These are phyloP conservation scores for Fusarium musae DNA, from an alignment of 2,329 filamentous ascomycete genomes.

Conservation along the genomic window DNA sequence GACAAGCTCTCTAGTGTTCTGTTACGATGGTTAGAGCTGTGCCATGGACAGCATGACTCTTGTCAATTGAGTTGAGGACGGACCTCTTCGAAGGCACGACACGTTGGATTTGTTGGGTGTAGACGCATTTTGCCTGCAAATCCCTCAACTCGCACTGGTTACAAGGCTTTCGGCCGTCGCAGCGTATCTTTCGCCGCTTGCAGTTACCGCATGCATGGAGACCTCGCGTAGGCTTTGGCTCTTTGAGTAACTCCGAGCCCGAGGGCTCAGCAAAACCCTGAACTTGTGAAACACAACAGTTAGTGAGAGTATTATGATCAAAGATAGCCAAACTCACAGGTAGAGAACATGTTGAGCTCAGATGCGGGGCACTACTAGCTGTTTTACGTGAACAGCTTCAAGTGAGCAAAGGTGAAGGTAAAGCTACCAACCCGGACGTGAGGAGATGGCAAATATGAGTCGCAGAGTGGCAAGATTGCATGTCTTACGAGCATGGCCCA, in stretches of 20 bases:
- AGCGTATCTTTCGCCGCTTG: constrained; percentile 3
- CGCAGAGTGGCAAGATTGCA: not conserved
- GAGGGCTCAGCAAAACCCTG: not conserved
- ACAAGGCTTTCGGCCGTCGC: constrained; percentile 8
- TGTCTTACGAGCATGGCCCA: not conserved
- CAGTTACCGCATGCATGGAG: not conserved
- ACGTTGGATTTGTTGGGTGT: not conserved
- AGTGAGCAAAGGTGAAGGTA: not conserved
- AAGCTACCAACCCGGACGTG: not conserved
- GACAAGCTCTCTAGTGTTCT: not conserved
- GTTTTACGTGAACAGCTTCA: not conserved
- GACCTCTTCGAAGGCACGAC: not conserved
- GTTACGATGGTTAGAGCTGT: not conserved
- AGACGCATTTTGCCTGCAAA: not conserved
- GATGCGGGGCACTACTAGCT: not conserved
- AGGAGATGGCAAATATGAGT: not conserved
- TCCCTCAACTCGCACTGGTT: not conserved
- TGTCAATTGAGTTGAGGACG: not conserved
- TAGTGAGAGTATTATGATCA: not conserved
- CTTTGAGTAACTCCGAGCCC: not conserved
- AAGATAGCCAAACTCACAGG: not conserved
- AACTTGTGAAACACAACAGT: not conserved
- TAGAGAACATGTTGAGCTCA: not conserved
- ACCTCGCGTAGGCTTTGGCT: not conserved
- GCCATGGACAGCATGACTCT: not conserved